These are phyloP conservation scores for thale cress (Arabidopsis thaliana) DNA, from an alignment of 345 rosid species.

Conservation along the genomic window DNA sequence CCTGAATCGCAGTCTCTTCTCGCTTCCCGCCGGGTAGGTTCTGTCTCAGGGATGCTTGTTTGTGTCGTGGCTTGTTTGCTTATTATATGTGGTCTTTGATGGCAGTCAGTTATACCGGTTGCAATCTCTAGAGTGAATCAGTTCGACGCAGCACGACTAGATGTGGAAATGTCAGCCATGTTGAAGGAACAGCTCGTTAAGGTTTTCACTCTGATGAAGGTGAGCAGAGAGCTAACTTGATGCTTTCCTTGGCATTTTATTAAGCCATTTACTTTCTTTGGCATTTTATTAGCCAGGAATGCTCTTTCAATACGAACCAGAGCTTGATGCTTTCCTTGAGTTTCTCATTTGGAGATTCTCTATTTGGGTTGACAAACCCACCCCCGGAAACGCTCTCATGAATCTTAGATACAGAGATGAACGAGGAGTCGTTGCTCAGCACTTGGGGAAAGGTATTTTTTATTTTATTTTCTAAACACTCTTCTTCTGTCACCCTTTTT, in stretches of 20 bases:
- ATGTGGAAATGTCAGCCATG: slow-evolving; percentile 96
- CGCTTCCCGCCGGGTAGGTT: slow-evolving; percentile 57
- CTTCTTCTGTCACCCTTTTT: not conserved
- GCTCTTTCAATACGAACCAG: slow-evolving; percentile 99
- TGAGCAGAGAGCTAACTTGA: no score
- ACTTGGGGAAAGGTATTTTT: slow-evolving; percentile 59
- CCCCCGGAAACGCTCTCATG: slow-evolving; percentile 95
- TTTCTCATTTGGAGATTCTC: slow-evolving; percentile 99
- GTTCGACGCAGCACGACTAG: slow-evolving; percentile 93
- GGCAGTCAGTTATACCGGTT: slow-evolving; percentile 68
- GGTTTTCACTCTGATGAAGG: slow-evolving; percentile 94
- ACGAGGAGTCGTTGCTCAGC: slow-evolving; percentile 58
- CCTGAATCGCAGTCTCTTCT: slow-evolving; percentile 66
- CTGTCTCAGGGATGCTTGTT: not conserved
- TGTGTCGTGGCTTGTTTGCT: not conserved
- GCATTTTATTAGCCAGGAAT: slow-evolving; percentile 87
- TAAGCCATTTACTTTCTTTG: slow-evolving; percentile 65
- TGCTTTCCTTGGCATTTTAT: slow-evolving; percentile 46
- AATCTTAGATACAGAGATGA: slow-evolving; percentile 93
- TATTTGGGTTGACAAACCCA: slow-evolving; percentile 99
- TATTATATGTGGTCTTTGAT: not conserved
- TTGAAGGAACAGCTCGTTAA: slow-evolving; percentile 92
- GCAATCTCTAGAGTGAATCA: slow-evolving; percentile 93
- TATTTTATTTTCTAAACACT: not conserved
- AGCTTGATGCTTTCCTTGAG: slow-evolving; percentile 98